These are phyloP conservation scores for Talaromyces sp. DNA, from an alignment of 2,329 filamentous ascomycete species.

Conservation along the genomic window DNA sequence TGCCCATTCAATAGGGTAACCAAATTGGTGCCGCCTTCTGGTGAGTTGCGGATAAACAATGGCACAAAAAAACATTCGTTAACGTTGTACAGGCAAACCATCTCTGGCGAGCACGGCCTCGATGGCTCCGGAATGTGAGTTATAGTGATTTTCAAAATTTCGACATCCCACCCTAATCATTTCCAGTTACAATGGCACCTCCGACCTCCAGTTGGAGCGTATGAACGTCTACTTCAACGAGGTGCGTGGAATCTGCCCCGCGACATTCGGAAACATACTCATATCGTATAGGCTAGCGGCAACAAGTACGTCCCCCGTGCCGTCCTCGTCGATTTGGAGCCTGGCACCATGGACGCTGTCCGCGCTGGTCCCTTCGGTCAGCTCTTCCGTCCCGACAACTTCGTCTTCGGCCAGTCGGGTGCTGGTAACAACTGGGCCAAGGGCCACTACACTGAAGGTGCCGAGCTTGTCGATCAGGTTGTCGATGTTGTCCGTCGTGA, in stretches of 20 bases:
- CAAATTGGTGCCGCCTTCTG: constrained; percentile 99
- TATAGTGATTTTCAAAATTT: constrained; percentile 6
- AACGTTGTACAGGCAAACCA: constrained; percentile 61
- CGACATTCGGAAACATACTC: constrained; percentile 3
- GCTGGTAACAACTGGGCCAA: constrained; percentile 99
- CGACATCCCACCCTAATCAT: constrained; percentile 17
- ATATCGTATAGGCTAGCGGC: constrained; percentile 65
- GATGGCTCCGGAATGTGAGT: constrained; percentile 94
- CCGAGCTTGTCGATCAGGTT: constrained; percentile 96
- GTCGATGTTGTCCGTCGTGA: constrained; percentile 98
- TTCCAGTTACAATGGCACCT: constrained; percentile 88
- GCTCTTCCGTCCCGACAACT: constrained; percentile 99
- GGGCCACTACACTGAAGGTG: constrained; percentile 99
- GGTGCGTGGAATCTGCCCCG: constrained; percentile 42
- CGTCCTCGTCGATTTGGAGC: constrained; percentile 98
- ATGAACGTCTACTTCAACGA: constrained; percentile 99
- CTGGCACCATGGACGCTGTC: constrained; percentile 99
- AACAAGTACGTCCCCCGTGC: constrained; percentile 99
- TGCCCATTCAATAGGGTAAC: constrained; percentile 68
- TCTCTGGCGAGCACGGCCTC: constrained; percentile 89
- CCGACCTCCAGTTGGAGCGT: constrained; percentile 98
- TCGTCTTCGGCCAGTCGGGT: constrained; percentile 98
- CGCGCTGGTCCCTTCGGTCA: constrained; percentile 96
- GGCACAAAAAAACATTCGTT: constrained; percentile 20
- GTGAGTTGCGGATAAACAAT: constrained; percentile 45